These are phyloP conservation scores for Fusarium protoensiforme DNA, from an alignment of 2,329 filamentous ascomycete genomes.

Conservation along the genomic window DNA sequence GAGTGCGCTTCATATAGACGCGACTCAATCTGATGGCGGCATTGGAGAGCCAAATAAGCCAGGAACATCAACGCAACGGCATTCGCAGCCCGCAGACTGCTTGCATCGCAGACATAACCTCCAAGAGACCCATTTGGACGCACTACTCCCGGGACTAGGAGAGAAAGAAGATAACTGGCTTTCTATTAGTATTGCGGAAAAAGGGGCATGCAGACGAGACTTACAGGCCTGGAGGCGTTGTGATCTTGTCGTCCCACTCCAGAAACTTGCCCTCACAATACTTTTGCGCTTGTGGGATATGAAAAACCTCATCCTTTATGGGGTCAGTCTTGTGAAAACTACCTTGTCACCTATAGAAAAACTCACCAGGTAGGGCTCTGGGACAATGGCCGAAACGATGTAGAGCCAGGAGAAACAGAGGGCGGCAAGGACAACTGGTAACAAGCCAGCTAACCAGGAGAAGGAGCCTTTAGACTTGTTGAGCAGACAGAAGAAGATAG, in stretches of 20 bases:
- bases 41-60: constrained; percentile 58
- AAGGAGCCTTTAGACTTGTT: background rate
- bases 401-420: constrained; percentile 37
- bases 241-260: constrained; percentile 97
- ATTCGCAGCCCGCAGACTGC: constrained; percentile 61
- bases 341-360: no score
- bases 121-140: constrained; percentile 12
- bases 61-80: constrained; percentile 53
- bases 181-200: constrained; percentile 8
- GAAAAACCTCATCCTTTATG: constrained; percentile 82
- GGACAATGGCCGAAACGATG: constrained; percentile 50
- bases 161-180: constrained; percentile 59
- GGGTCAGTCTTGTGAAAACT: constrained; percentile 22
- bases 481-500: constrained; percentile 18
- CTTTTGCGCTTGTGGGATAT: constrained; percentile 89
- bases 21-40: constrained; percentile 64
- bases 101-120: constrained; percentile 40
- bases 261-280: constrained; percentile 81
- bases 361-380: constrained; percentile 66
- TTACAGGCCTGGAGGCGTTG: constrained; percentile 90
- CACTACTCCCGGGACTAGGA: constrained; percentile 41
- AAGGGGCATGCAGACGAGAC: constrained; percentile 26
- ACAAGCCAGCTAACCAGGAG: background rate
- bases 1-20: constrained; percentile 47
- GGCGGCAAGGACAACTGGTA: constrained; percentile 31